These are phyloP conservation scores for Beverwykella pulmonaria DNA, from an alignment of 495 filamentous ascomycete genomes.

Conservation along the genomic window DNA sequence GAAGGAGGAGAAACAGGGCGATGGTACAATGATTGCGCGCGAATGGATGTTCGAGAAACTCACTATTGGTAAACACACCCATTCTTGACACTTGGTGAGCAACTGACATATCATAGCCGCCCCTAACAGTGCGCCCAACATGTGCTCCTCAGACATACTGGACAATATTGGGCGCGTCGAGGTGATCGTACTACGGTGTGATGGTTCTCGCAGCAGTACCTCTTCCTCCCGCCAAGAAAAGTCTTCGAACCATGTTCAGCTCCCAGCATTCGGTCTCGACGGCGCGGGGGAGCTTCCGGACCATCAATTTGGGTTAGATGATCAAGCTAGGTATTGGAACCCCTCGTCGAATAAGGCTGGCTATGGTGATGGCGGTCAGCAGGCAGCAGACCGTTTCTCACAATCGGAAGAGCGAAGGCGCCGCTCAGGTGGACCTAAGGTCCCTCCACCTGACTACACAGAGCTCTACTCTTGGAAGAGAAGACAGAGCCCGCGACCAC, in stretches of 20 bases:
- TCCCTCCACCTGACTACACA: too few relatives aligned
- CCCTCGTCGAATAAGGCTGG: background rate
- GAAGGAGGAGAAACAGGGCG: constrained; percentile 48
- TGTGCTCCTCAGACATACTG: constrained; percentile 38
- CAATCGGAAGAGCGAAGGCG: background rate
- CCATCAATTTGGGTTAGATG: constrained; percentile 12
- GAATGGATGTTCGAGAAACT: constrained; percentile 52
- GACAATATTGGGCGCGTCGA: constrained; percentile 54
- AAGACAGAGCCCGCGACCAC: background rate
- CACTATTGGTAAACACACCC: constrained; percentile 44
- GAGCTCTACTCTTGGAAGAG: background rate
- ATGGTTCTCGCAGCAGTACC: background rate
- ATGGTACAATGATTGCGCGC: constrained; percentile 48
- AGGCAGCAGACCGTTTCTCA: too few relatives aligned
- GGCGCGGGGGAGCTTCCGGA: constrained; percentile 17
- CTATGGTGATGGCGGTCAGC: background rate
- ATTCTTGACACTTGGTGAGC: background rate
- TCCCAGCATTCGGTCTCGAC: background rate
- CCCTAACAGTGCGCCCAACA: constrained; percentile 38
- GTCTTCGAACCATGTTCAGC: background rate
- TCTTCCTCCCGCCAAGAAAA: background rate
- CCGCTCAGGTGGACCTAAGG: background rate
- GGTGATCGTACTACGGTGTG: constrained; percentile 52
- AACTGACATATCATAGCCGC: constrained; percentile 2
- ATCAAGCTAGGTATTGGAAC: background rate